Evolutionary conservation across 2,329 filamentous ascomycete genomes (phyloP), one percentile per base, ranked within the genome.

Genomic region (Xylariaceae sp.): DNA sequence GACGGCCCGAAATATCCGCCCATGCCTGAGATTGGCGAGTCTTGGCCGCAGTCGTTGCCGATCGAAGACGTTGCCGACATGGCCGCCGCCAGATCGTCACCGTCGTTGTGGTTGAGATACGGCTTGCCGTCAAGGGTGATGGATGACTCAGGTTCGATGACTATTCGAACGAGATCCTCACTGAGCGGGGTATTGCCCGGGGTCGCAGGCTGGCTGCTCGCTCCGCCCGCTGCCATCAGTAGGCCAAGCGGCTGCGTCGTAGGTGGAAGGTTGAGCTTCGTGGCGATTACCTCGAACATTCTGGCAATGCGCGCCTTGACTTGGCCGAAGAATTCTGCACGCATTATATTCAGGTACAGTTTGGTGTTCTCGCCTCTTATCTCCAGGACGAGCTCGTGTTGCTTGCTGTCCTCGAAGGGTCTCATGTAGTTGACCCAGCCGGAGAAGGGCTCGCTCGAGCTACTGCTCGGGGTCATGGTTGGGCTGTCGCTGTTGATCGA

Each of bases 231-330:
- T 30, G 72, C 64, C 73, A 83, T 80, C 55, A 84, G 67, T 23
- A 84, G 60, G 6, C 82, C 80, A 1, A 83, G 58, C 0, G 81
- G 75, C 38, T 73, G 66, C 0, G 66, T 68, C 1, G 69, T 70
- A 0, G 65, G 64, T 9, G 82, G 76, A 5, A 88, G 57, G 42
- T 80, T 83, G 45, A 92, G 72, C 56, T 90, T 93, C 21, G 80
- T 80, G 2, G 83, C 77, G n/a, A 94, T 71, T 7, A 94, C 80
- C 47, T 86, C 80, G 44, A 93, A 76, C 5, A 95, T 64, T 35
- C 78, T 80, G 0, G 77, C 71, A 13, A 95, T 68, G 33, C 85
- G 73, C 9, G 75, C 69, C 44, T 82, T 81, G 5, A 79, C 75
- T 29, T 83, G 72, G 11, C 77, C 75, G 46, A 83, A 75, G 60